phyloP scores from a whole-genome alignment of 2,329 filamentous ascomycete genomes.

The Diaporthe velutina region DNA sequence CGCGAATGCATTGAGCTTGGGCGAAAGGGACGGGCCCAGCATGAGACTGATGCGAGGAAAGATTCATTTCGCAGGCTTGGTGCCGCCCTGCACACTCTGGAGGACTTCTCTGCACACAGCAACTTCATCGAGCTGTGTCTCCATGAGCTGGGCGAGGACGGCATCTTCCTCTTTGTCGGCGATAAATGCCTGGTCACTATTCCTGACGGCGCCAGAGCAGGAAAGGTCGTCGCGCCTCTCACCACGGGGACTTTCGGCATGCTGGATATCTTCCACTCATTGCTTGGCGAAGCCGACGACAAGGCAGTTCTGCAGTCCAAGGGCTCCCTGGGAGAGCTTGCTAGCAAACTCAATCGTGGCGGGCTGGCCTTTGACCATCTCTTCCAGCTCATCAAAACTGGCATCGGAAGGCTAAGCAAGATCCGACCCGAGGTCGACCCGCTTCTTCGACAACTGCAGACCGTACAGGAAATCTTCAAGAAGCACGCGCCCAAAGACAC shows the following conservation, averaged over 20 bases:
- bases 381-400: conserved; percentile 46
- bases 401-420: conserved; percentile 43
- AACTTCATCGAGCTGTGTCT: conserved; percentile 67
- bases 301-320: conserved; percentile 48
- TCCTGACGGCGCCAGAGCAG: conserved; percentile 47
- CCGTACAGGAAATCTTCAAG: conserved; percentile 46
- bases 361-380: conserved; percentile 48
- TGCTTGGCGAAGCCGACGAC: conserved; percentile 49
- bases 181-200: conserved; percentile 48
- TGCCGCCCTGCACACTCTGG: conserved; percentile 64
- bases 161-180: conserved; percentile 66
- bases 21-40: conserved; percentile 40
- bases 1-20: conserved; percentile 45
- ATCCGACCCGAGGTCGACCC: conserved; percentile 43
- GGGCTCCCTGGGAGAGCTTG: conserved; percentile 46
- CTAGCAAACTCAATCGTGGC: conserved; percentile 46
- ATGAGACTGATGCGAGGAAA: conserved; percentile 43
- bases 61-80: conserved; percentile 53
- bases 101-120: conserved; percentile 67
- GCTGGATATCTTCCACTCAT: conserved; percentile 50
- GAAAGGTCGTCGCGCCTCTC: conserved; percentile 61
- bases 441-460: conserved; percentile 45
- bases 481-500: conserved; percentile 39
- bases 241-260: conserved; percentile 67
- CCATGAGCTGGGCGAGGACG: conserved; percentile 61